phyloP scores from a whole-genome alignment of 805 yeast species.

The Pichia exigua region DNA sequence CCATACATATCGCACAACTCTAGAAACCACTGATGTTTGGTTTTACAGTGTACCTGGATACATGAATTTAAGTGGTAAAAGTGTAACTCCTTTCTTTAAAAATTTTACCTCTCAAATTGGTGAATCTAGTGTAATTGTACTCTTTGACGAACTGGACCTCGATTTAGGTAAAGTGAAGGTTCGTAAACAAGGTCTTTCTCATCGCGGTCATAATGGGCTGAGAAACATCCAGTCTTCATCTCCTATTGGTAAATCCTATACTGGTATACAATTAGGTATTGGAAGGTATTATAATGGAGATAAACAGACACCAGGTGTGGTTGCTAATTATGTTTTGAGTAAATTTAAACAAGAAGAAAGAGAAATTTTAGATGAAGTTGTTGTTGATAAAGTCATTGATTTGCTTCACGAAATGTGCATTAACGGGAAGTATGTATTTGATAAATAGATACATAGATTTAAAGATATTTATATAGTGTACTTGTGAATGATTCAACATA shows the following conservation, averaged over 20 bases:
- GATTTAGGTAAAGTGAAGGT: constrained; percentile 60
- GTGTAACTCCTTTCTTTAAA: constrained; percentile 33
- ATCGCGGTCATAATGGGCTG: constrained; percentile 83
- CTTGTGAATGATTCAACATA: neutral
- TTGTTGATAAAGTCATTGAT: constrained; percentile 34
- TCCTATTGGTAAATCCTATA: constrained; percentile 42
- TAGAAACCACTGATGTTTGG: constrained; percentile 2
- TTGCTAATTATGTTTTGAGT: constrained; percentile 58
- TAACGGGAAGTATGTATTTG: constrained; percentile 23
- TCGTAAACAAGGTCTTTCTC: constrained; percentile 50
- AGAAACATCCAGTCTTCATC: constrained; percentile 39
- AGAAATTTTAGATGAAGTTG: constrained; percentile 31
- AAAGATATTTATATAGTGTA: neutral
- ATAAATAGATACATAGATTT: constrained; percentile 6
- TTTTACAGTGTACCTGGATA: constrained; percentile 21
- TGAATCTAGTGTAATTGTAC: constrained; percentile 41
- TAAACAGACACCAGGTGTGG: constrained; percentile 25
- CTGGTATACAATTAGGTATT: constrained; percentile 71
- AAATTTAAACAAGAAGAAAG: constrained; percentile 41
- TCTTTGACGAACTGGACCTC: constrained; percentile 75
- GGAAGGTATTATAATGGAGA: constrained; percentile 51
- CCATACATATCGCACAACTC: neutral
- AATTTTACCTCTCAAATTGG: constrained; percentile 9
- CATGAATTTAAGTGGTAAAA: constrained; percentile 68
- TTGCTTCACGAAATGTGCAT: constrained; percentile 30